A percentile compares a stretch with the other conserved stretches of the same genome.
Evolutionary conservation across 1,139 yeast species (phyloP).

Genomic region (Suhomyces anneliseae): DNA sequence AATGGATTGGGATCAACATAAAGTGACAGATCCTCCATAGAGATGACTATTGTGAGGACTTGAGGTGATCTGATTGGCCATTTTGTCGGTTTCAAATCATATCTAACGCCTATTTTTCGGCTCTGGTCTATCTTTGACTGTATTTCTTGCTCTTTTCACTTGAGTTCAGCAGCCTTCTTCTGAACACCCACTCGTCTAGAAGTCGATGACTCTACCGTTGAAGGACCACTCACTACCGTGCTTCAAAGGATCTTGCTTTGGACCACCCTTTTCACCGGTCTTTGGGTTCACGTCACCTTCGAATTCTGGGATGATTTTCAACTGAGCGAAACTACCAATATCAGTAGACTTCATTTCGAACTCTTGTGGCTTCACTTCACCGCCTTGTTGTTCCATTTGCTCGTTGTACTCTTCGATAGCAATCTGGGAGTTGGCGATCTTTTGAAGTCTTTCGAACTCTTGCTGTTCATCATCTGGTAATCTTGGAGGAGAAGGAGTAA

Average conservation of each 20-base stretch:
- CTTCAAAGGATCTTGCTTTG: constrained; percentile 95
- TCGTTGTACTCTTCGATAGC: constrained; percentile 77
- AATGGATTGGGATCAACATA: too few relatives aligned
- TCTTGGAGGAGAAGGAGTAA: constrained; percentile 75
- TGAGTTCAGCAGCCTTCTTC: not conserved
- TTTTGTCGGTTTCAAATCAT: too few relatives aligned
- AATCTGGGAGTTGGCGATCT: constrained; percentile 75
- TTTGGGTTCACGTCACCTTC: constrained; percentile 92
- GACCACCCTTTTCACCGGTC: constrained; percentile 96
- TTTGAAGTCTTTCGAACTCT: constrained; percentile 85
- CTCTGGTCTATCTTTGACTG: not conserved
- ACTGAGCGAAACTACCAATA: constrained; percentile 62
- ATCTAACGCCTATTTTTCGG: too few relatives aligned
- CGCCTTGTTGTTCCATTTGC: constrained; percentile 26
- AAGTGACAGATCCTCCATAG: too few relatives aligned
- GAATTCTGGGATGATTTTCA: constrained; percentile 86
- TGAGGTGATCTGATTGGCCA: too few relatives aligned
- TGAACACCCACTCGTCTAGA: constrained; percentile 34
- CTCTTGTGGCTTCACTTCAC: not conserved
- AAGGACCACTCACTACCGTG: constrained; percentile 89
- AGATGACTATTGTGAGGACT: too few relatives aligned
- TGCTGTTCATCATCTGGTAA: constrained; percentile 86
- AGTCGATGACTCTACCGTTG: constrained; percentile 95
- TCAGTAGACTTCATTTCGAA: constrained; percentile 34
- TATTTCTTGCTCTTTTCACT: not conserved